A percentile compares a stretch with the other conserved stretches of the same genome.
Evolutionary conservation across 2,329 filamentous ascomycete genomes (phyloP).

Genomic region (Phaeophleospora eucalypticola): DNA sequence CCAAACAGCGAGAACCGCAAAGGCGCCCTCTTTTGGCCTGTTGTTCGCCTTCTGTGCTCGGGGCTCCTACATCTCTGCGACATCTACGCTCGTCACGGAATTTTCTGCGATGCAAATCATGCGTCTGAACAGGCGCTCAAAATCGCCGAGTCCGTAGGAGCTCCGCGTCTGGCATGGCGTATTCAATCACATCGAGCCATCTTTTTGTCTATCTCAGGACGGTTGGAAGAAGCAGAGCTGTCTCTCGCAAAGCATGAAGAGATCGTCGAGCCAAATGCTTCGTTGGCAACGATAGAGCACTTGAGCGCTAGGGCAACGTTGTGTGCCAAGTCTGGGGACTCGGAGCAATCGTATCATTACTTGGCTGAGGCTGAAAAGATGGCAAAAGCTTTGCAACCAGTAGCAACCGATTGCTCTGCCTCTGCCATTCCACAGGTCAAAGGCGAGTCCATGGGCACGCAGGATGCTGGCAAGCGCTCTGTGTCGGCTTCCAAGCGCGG

Average conservation of each 20-base stretch:
- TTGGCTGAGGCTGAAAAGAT: slow-evolving; percentile 20
- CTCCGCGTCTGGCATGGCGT: slow-evolving; percentile 14
- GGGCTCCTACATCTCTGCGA: slow-evolving; percentile 69
- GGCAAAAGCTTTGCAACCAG: background rate
- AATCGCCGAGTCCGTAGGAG: slow-evolving; percentile 53
- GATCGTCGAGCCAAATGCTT: slow-evolving; percentile 1
- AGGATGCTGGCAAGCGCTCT: too few relatives aligned
- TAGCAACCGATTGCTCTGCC: background rate
- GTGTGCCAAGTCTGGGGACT: slow-evolving; percentile 18
- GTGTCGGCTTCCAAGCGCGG: too few relatives aligned
- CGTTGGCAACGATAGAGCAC: slow-evolving; percentile 17
- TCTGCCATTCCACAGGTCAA: background rate
- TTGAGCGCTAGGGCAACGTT: slow-evolving; percentile 21
- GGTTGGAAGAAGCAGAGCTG: slow-evolving; percentile 29
- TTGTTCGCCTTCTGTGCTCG: slow-evolving; percentile 69
- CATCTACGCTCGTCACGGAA: slow-evolving; percentile 76
- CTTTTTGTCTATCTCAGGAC: slow-evolving; percentile 23
- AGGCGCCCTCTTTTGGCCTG: slow-evolving; percentile 72
- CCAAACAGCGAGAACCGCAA: slow-evolving; percentile 27
- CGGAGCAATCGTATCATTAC: slow-evolving; percentile 16
- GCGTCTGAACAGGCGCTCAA: slow-evolving; percentile 81
- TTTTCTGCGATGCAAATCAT: slow-evolving; percentile 83
- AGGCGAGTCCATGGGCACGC: too few relatives aligned
- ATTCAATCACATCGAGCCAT: slow-evolving; percentile 21
- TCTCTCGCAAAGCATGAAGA: slow-evolving; percentile 20